Evolutionary conservation across 75 land plant genomes (phyloP), one percentile per base, ranked within the genome.

Genomic region (Azolla pinnata): DNA sequence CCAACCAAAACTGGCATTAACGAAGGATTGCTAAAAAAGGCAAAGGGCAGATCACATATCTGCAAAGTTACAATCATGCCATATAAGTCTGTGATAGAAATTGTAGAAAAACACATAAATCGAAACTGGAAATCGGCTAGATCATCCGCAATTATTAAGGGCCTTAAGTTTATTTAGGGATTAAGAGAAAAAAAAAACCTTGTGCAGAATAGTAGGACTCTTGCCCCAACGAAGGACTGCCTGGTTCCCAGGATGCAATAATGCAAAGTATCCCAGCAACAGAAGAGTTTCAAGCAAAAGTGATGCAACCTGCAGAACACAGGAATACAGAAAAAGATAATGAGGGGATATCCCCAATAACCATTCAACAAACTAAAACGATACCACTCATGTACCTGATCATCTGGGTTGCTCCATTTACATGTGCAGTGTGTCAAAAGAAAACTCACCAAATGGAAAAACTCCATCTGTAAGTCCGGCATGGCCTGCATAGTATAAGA

Each of bases 151-250:
- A n/a, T n/a, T n/a, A n/a, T n/a, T n/a, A n/a, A n/a, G n/a, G n/a
- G n/a, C n/a, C n/a, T n/a, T n/a, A n/a, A n/a, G n/a, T n/a, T n/a
- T n/a, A n/a, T n/a, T n/a, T n/a, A n/a, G n/a, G n/a, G n/a, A n/a
- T n/a, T n/a, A n/a, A n/a, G n/a, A n/a, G n/a, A n/a, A n/a, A n/a
- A n/a, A n/a, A n/a, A n/a, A 48, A 30, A 84, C 97, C 88, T 91
- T 91, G 78, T 87, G 93, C 44, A 91, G 81, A 5, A 91, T 87
- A 17, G 92, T 91, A 1, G 93, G 93, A 34, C 86, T 80, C 58
- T 84, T 87, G 20, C 97, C 97, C 97, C 97, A 91, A 4, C 93
- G 78, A 54, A 91, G 97, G 33, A 87, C 88, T 50, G 86, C 97
- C 75, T 87, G 97, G 54, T 91, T 87, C 46, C 65, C 88, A 24